Conservation (phyloP, 352 stramenopile genomes). For the Phytophthora cajani region DNA sequence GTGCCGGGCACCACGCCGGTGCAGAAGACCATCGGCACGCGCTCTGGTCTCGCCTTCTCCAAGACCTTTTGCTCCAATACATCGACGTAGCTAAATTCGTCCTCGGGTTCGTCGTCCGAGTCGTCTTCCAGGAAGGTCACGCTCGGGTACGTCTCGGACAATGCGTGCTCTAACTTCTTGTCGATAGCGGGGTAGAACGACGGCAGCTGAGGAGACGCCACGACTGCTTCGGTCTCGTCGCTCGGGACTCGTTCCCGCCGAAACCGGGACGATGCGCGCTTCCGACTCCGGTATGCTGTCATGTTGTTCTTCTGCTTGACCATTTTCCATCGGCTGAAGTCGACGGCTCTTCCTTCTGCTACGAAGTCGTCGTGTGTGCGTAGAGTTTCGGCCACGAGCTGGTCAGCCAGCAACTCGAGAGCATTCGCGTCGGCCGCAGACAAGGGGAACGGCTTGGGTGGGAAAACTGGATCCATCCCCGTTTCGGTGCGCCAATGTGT, state of each 20-base stretch:
- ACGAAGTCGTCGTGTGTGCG: slow-evolving; percentile 57
- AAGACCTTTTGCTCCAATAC: slow-evolving; percentile 35
- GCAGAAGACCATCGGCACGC: slow-evolving; percentile 37
- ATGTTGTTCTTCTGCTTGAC: slow-evolving; percentile 56
- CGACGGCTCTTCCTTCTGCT: slow-evolving; percentile 36
- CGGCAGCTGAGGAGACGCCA: slow-evolving; percentile 32
- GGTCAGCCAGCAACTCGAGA: slow-evolving; percentile 42
- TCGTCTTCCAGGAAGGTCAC: slow-evolving; percentile 24
- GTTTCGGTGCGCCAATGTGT: slow-evolving; percentile 24
- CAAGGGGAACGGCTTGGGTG: slow-evolving; percentile 18
- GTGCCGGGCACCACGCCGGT: slow-evolving; percentile 38
- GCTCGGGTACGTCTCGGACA: slow-evolving; percentile 27
- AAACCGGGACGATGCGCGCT: slow-evolving; percentile 1
- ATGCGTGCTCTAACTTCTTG: slow-evolving; percentile 16
- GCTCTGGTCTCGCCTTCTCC: slow-evolving; percentile 28
- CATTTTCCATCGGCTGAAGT: slow-evolving; percentile 52
- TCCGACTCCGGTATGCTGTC: slow-evolving; percentile 52
- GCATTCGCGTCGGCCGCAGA: slow-evolving; percentile 13
- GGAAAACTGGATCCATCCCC: slow-evolving; percentile 23
- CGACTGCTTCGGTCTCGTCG: slow-evolving; percentile 31
- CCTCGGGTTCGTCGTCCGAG: slow-evolving; percentile 15
- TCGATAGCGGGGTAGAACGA: slow-evolving; percentile 21
- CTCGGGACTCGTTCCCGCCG: slow-evolving; percentile 21
- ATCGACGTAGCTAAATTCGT: slow-evolving; percentile 24
- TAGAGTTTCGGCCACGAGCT: slow-evolving; percentile 61